phyloP scores from a whole-genome alignment of 345 rosid species.

The Euphorbia tirucalli region DNA sequence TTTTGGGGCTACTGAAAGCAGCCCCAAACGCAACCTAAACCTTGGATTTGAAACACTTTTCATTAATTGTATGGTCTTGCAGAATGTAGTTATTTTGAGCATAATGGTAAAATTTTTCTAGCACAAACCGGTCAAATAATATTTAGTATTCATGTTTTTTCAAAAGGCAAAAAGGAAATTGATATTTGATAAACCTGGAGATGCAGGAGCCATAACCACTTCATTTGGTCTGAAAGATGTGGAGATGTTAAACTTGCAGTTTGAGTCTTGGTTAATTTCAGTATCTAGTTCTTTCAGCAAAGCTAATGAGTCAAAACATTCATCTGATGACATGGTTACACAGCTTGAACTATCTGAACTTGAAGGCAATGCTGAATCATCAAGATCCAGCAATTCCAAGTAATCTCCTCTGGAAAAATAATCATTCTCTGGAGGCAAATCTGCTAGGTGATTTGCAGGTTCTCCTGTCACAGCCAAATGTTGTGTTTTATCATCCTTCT shows the following conservation, averaged over 20 bases:
- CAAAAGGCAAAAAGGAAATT: not conserved
- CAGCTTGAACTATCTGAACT: conserved; percentile 58
- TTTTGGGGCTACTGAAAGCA: too few relatives aligned
- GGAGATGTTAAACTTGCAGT: conserved; percentile 25
- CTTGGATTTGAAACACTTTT: too few relatives aligned
- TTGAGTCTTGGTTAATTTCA: conserved; percentile 3
- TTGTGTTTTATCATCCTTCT: conserved; percentile 19
- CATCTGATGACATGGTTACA: conserved; percentile 44
- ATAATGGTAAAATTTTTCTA: too few relatives aligned
- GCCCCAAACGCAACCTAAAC: too few relatives aligned
- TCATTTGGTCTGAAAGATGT: conserved; percentile 25
- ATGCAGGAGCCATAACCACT: conserved; percentile 26
- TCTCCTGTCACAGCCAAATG: conserved; percentile 22
- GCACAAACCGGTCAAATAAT: too few relatives aligned
- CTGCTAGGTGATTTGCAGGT: conserved; percentile 22
- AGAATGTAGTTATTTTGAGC: too few relatives aligned
- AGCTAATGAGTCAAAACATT: conserved; percentile 42
- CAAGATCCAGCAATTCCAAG: conserved; percentile 52
- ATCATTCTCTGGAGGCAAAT: conserved; percentile 22
- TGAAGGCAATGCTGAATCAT: conserved; percentile 33
- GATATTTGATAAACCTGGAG: conserved; percentile 29
- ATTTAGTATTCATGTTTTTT: too few relatives aligned
- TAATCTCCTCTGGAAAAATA: conserved; percentile 27
- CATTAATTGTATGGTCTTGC: too few relatives aligned
- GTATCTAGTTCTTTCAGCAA: conserved; percentile 40